A percentile compares a stretch with the other conserved stretches of the same genome.
Conservation (phyloP, 2,329 filamentous ascomycete species). For the Aspergillus luchuensis region DNA sequence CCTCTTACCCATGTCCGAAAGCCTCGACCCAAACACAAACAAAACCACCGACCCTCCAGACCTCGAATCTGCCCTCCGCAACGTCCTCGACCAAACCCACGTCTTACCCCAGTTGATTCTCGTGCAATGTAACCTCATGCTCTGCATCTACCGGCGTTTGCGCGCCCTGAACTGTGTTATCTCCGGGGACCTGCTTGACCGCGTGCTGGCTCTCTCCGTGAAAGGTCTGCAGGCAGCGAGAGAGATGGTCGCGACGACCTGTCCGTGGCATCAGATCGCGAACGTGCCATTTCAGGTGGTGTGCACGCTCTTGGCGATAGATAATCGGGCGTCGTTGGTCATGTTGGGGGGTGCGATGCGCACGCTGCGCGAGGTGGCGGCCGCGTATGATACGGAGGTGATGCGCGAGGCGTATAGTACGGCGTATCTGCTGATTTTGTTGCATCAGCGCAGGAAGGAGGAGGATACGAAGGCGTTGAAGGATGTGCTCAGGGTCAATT, state of each 20-base stretch:
- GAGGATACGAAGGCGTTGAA: constrained; percentile 43
- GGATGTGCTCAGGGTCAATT: constrained; percentile 42
- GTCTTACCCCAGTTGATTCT: constrained; percentile 48
- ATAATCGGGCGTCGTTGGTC: constrained; percentile 52
- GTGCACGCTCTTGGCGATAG: constrained; percentile 58
- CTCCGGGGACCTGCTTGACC: constrained; percentile 46
- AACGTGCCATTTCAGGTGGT: constrained; percentile 63
- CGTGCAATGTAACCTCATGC: constrained; percentile 57
- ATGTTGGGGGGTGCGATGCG: constrained; percentile 56
- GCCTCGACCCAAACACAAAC: constrained; percentile 57
- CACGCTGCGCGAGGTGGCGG: constrained; percentile 46
- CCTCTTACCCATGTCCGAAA: constrained; percentile 56
- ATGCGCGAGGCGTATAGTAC: constrained; percentile 59
- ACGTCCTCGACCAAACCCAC: constrained; percentile 46
- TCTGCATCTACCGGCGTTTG: constrained; percentile 59
- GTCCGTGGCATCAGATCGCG: constrained; percentile 62
- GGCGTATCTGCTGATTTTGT: constrained; percentile 55
- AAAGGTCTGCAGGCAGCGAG: constrained; percentile 53
- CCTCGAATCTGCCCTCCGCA: constrained; percentile 47
- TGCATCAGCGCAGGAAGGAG: constrained; percentile 56
- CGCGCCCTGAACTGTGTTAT: constrained; percentile 54
- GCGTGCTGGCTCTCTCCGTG: constrained; percentile 49
- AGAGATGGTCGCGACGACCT: constrained; percentile 46
- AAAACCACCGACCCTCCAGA: constrained; percentile 45
- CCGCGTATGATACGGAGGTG: constrained; percentile 50